Evolutionary conservation across 306 rosid genomes (phyloP).

Genomic region (Quercus ilex): DNA sequence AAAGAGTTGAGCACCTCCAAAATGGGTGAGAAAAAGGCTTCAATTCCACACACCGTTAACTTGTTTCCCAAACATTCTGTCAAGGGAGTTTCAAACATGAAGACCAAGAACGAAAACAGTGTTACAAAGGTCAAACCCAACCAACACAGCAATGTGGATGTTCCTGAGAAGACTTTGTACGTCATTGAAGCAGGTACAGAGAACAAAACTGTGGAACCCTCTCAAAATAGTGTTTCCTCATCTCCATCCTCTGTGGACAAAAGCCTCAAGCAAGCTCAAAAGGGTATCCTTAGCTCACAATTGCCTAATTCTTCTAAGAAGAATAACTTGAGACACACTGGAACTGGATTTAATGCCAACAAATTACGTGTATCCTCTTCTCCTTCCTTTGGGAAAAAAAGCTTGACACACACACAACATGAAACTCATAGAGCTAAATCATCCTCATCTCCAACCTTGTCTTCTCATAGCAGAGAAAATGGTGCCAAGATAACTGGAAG

Average conservation of each 20-base stretch:
- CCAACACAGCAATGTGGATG: slow-evolving; percentile 27
- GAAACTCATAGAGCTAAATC: slow-evolving; percentile 14
- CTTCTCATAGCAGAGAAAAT: slow-evolving; percentile 30
- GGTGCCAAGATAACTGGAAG: slow-evolving; percentile 15
- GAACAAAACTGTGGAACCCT: slow-evolving; percentile 27
- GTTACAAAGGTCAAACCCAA: slow-evolving; percentile 21
- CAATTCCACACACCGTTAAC: slow-evolving; percentile 14
- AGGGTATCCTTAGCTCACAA: slow-evolving; percentile 19
- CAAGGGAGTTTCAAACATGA: slow-evolving; percentile 30
- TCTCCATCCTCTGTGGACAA: slow-evolving; percentile 25
- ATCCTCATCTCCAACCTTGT: slow-evolving; percentile 15
- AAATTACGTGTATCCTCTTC: slow-evolving; percentile 5
- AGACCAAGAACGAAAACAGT: slow-evolving; percentile 17
- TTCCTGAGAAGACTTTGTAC: slow-evolving; percentile 40
- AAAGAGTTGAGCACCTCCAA: slow-evolving; percentile 22
- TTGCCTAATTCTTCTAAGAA: slow-evolving; percentile 38
- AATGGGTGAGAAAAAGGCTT: slow-evolving; percentile 24
- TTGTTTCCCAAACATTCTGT: slow-evolving; percentile 27
- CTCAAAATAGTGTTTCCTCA: slow-evolving; percentile 26
- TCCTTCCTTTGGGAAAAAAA: slow-evolving; percentile 21
- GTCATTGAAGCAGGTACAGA: slow-evolving; percentile 35
- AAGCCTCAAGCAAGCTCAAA: slow-evolving; percentile 30
- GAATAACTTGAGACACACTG: slow-evolving; percentile 25
- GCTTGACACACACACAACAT: slow-evolving; percentile 22
- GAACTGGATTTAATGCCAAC: slow-evolving; percentile 19